These are phyloP conservation scores for Solanum sparsipilum DNA, from an alignment of 257 asterid genomes.

Conservation along the genomic window DNA sequence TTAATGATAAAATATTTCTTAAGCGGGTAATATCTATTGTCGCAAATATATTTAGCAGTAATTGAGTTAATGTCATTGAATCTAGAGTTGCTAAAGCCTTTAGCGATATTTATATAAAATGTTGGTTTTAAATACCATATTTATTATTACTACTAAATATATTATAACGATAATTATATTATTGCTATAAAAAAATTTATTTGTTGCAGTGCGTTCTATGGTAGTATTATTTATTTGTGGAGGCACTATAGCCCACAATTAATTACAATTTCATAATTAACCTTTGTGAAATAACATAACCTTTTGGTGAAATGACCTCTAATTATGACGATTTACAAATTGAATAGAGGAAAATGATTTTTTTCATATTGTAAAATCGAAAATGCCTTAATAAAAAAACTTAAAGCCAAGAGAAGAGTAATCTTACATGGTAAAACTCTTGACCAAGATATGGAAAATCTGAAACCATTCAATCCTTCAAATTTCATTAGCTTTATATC, in stretches of 20 bases:
- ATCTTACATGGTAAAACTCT: neutral
- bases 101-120: too few species aligned
- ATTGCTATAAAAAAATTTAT: fast-evolving
- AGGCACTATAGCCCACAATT: neutral
- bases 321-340: neutral
- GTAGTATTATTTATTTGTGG: neutral
- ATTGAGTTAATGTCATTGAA: neutral
- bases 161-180: too few species aligned
- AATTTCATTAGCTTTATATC: neutral
- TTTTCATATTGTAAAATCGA: neutral
- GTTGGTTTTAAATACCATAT: too few species aligned
- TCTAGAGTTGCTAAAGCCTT: neutral
- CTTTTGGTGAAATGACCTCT: neutral
- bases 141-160: neutral
- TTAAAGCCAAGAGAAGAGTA: neutral
- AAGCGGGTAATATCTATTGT: neutral
- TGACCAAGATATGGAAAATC: neutral
- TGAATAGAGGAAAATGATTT: neutral
- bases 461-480: neutral
- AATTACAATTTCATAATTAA: neutral
- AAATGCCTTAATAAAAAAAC: neutral
- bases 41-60: too few species aligned
- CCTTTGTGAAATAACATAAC: neutral
- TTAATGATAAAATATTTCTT: too few species aligned
- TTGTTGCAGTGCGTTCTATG: neutral